These are phyloP conservation scores for Thraustotheca clavata DNA, from an alignment of 352 stramenopile species.

Conservation along the genomic window DNA sequence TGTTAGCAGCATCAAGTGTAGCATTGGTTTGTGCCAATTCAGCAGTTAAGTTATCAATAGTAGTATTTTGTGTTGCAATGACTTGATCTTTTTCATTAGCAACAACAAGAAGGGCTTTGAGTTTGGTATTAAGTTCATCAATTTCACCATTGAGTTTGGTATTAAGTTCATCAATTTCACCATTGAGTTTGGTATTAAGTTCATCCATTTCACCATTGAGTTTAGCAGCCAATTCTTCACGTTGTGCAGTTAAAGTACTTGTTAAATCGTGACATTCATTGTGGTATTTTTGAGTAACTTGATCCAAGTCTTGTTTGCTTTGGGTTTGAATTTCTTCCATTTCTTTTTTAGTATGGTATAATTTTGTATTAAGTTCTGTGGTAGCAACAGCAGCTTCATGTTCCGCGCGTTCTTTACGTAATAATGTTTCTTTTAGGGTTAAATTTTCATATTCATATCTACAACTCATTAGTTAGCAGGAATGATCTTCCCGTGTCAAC, in stretches of 20 bases:
- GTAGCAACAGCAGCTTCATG: background rate
- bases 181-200: background rate
- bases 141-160: slow-evolving; percentile 2
- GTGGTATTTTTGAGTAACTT: background rate
- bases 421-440: slow-evolving; percentile 15
- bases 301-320: background rate
- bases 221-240: background rate
- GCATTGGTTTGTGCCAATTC: background rate
- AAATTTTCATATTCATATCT: slow-evolving; percentile 14
- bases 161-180: background rate
- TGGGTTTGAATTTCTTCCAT: background rate
- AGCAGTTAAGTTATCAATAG: background rate
- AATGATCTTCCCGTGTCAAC: background rate
- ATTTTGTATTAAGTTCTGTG: background rate
- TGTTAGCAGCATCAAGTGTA: background rate
- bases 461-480: background rate
- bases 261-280: background rate
- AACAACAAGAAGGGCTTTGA: slow-evolving; percentile 2
- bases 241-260: background rate
- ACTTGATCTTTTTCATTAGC: background rate
- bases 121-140: slow-evolving; percentile 13
- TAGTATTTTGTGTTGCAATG: background rate
- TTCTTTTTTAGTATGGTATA: background rate
- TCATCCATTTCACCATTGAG: background rate
- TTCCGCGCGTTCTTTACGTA: slow-evolving; percentile 2